Evolutionary conservation across 768 basidiomycete species (phyloP), one percentile per base, ranked within the genome.

Genomic region (Kwoniella sp.): DNA sequence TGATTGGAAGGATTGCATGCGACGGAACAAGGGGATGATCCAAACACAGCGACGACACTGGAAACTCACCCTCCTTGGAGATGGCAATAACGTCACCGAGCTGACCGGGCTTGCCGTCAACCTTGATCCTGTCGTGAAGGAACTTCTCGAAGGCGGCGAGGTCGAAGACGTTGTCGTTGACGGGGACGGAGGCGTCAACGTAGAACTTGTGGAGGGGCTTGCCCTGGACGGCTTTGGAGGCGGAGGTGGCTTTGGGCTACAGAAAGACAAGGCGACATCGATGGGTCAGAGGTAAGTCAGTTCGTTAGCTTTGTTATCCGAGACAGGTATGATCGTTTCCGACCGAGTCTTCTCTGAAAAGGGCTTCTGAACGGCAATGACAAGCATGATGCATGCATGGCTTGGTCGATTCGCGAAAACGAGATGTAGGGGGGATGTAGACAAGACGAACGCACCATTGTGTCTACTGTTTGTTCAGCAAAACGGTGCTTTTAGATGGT

Each of bases 11-110:
- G 47, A 13, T 34, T 7, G 47, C 7, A 25, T 20, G 20, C 47
- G 20, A 48, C 47, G 38, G 38, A 41, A 41, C 11, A 9, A 9
- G 38, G 9, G 38, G 11, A 41, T 9, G 11, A 41, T 41, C 11
- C n/a, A n/a, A n/a, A n/a, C n/a, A 20, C 38, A 41, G 11, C 11
- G 20, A 9, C 47, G 17, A n/a, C 47, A 50, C 59, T 20, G 84
- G n/a, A n/a, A n/a, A n/a, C 86, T 61, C 64, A 93, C 93, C 90
- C 83, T 95, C 91, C 65, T 92, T 89, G 73, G 84, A 82, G 79
- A 98, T 88, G 82, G 91, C 90, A 79, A 99, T 85, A 72, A 84
- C 88, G 56, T 98, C 95, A 65, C 79, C 81, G 51, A 82, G 68
- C 72, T 81, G 79, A 64, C 81, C 81, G 48, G 77, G 69, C 75